Percentiles rank a stretch among this genome's conserved stretches.
These are phyloP conservation scores for Diddensiella caesifluorescens DNA, from an alignment of 805 yeast genomes.

Conservation along the genomic window DNA sequence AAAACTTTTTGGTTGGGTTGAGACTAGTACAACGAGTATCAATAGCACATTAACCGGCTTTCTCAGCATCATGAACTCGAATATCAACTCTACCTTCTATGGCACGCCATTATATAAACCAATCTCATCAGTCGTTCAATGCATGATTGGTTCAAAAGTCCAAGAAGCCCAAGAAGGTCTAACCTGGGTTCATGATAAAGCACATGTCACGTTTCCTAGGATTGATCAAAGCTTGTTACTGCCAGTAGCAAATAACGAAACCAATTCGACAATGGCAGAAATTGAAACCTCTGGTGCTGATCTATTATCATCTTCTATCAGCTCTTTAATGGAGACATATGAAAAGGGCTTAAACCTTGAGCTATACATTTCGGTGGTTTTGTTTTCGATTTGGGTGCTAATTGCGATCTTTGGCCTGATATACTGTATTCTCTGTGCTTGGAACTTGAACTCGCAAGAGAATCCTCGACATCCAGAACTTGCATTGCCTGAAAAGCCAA, in stretches of 20 bases:
- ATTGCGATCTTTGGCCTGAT: slow-evolving; percentile 9
- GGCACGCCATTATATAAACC: slow-evolving; percentile 63
- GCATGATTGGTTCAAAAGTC: slow-evolving; percentile 74
- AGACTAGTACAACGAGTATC: slow-evolving; percentile 49
- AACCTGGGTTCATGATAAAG: slow-evolving; percentile 67
- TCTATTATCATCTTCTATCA: not conserved
- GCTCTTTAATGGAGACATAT: slow-evolving; percentile 9
- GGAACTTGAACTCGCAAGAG: too few relatives aligned
- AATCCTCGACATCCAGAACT: too few relatives aligned
- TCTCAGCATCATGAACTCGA: slow-evolving; percentile 51
- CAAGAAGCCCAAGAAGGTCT: slow-evolving; percentile 62
- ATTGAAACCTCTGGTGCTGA: not conserved
- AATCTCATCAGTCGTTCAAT: slow-evolving; percentile 62
- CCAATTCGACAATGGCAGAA: slow-evolving; percentile 4
- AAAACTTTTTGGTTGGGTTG: slow-evolving; percentile 62
- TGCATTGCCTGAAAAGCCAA: too few relatives aligned
- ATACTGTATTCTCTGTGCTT: slow-evolving; percentile 10
- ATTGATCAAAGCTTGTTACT: slow-evolving; percentile 32
- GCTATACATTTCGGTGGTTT: slow-evolving; percentile 11
- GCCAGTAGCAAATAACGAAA: slow-evolving; percentile 5
- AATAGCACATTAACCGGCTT: slow-evolving; percentile 58
- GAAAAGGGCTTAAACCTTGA: slow-evolving; percentile 11
- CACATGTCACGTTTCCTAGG: slow-evolving; percentile 54
- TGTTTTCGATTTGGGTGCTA: slow-evolving; percentile 13
- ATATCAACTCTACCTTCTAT: slow-evolving; percentile 56